Evolutionary conservation across 305 asterid species (phyloP), one percentile per base, ranked within the genome.

Genomic region (Fraxinus sp.): DNA sequence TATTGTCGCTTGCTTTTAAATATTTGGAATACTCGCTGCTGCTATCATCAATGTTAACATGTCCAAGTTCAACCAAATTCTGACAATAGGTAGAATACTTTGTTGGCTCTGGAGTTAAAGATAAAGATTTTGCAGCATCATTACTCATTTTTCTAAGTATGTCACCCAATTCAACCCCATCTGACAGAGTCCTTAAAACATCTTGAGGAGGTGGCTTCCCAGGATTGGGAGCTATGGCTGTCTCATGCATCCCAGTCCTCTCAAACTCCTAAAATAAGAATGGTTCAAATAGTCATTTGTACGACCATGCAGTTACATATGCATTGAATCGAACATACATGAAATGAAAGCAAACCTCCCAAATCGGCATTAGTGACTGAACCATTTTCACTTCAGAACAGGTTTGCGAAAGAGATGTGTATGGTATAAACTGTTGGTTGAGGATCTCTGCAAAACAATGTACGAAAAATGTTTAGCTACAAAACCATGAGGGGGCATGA

Each of bases 331-430:
- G 30, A 83, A 77, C 82, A 64, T 75, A 7, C 64, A 84, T 37
- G 36, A 83, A 85, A 62, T 80, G 72, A 84, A 86, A 84, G 79
- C 92, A 83, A 86, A 94, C 99, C 98, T 94, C 97, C 99, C 98
- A 97, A 79, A 97, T 97, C 52, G 98, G 98, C 80, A 97, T 87
- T 44, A 97, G 89, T 73, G 99, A 97, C 90, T 92, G 99, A 84
- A 97, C 98, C 98, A 91, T 91, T 93, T 90, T 93, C 89, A 86
- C 85, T 71, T 91, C 91, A 76, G 97, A 87, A 87, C 79, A 78
- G 83, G 90, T 81, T 89, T 94, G 98, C 20, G 99, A 93, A 84
- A 92, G 97, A 82, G 94, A 86, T 49, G 91, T 86, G 79, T 84
- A 91, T 10, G 95, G 90, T 81, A 88, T 84, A 79, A 83, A 83